Percentiles rank a stretch among this genome's conserved stretches.
Conservation (phyloP, 352 stramenopile genomes). For the Pythium insidiosum region DNA sequence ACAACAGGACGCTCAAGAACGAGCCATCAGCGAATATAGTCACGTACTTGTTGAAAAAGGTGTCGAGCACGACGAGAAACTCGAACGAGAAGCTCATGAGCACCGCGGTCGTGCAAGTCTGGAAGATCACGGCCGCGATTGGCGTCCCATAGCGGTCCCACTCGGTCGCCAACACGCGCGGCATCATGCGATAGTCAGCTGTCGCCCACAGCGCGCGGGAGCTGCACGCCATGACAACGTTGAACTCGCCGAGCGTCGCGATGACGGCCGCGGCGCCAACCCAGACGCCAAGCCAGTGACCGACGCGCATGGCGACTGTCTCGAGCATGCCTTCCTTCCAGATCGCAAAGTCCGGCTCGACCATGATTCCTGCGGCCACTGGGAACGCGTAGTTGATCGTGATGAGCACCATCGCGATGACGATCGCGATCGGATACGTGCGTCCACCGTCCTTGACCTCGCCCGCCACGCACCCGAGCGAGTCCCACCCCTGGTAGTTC, state of each 20-base stretch:
- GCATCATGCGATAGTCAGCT: conserved; percentile 83
- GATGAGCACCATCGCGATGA: conserved; percentile 75
- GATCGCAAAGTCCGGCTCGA: conserved; percentile 52
- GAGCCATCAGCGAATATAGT: too few relatives aligned
- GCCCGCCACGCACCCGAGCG: conserved; percentile 72
- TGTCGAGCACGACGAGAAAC: conserved; percentile 76
- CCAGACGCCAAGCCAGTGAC: conserved; percentile 75
- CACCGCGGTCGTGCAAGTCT: conserved; percentile 60
- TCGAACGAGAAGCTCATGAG: conserved; percentile 86
- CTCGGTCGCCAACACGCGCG: conserved; percentile 41
- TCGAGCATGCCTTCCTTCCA: conserved; percentile 75
- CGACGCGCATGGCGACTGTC: conserved; percentile 64
- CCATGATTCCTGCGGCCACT: conserved; percentile 72
- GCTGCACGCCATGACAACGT: conserved; percentile 81
- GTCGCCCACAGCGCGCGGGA: conserved; percentile 75
- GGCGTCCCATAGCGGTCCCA: conserved; percentile 74
- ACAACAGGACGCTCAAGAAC: neutral
- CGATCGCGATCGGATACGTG: conserved; percentile 78
- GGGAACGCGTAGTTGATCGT: conserved; percentile 84
- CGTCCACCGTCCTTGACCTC: conserved; percentile 76
- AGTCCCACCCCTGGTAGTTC: conserved; percentile 88
- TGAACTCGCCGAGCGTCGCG: conserved; percentile 80
- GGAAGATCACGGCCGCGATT: conserved; percentile 67
- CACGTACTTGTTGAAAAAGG: conserved; percentile 85
- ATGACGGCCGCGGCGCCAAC: conserved; percentile 68